phyloP scores from a whole-genome alignment of 2,329 filamentous ascomycete genomes.

The Tolypocladium ophioglossoides region DNA sequence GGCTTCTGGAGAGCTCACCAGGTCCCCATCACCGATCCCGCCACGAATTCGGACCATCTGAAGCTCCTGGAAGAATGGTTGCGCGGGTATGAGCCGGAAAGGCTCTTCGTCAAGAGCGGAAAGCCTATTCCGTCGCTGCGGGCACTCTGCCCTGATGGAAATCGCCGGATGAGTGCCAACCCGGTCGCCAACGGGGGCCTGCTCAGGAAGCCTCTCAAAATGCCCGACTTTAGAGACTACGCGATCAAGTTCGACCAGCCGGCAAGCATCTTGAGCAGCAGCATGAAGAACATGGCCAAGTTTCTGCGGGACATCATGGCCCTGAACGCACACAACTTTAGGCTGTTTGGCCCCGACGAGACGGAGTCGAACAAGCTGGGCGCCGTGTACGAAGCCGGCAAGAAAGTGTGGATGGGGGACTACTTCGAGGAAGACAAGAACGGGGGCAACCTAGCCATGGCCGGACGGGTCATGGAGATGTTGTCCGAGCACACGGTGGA shows the following conservation, averaged over 20 bases:
- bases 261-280: slow-evolving; percentile 44
- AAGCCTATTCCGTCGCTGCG: slow-evolving; percentile 52
- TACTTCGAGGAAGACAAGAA: slow-evolving; percentile 68
- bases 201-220: slow-evolving; percentile 53
- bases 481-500: slow-evolving; percentile 73
- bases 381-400: slow-evolving; percentile 59
- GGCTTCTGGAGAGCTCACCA: slow-evolving; percentile 77
- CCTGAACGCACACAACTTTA: slow-evolving; percentile 56
- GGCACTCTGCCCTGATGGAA: slow-evolving; percentile 53
- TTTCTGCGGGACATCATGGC: slow-evolving; percentile 60
- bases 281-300: slow-evolving; percentile 59
- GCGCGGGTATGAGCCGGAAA: slow-evolving; percentile 63
- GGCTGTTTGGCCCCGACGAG: slow-evolving; percentile 70
- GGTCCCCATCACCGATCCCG: slow-evolving; percentile 62
- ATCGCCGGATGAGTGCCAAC: slow-evolving; percentile 66
- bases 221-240: slow-evolving; percentile 63
- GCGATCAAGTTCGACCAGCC: slow-evolving; percentile 50
- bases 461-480: slow-evolving; percentile 73
- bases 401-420: slow-evolving; percentile 74
- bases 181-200: slow-evolving; percentile 63
- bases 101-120: slow-evolving; percentile 56
- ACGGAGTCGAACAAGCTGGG: slow-evolving; percentile 72
- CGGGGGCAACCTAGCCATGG: slow-evolving; percentile 59
- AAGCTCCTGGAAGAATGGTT: slow-evolving; percentile 67
- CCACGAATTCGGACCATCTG: slow-evolving; percentile 53